These are phyloP conservation scores for Metroxylon sagu DNA, from an alignment of 176 grass and related monocot genomes.

Conservation along the genomic window DNA sequence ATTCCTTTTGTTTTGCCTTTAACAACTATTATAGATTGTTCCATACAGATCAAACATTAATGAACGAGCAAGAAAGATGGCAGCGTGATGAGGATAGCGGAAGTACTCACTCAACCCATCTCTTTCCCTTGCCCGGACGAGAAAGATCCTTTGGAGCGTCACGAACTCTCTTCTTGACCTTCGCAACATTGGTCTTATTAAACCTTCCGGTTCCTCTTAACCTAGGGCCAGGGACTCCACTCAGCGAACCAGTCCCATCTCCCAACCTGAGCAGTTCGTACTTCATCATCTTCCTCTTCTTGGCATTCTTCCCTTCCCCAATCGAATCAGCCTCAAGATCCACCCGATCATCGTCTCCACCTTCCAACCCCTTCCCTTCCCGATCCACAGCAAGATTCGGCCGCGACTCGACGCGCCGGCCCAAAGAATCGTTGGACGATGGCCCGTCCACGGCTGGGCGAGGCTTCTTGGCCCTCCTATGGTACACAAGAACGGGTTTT, in stretches of 20 bases:
- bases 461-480: conserved; percentile 13
- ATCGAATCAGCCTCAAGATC: background rate
- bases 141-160: conserved; percentile 32
- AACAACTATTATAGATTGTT: too few species aligned
- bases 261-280: conserved; percentile 44
- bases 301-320: conserved; percentile 1
- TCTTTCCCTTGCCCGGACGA: conserved; percentile 25
- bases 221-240: conserved; percentile 13
- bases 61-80: too few species aligned
- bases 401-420: background rate
- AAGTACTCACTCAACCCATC: conserved; percentile 93
- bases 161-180: conserved; percentile 20
- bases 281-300: conserved; percentile 4
- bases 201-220: conserved; percentile 9
- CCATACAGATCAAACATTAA: too few species aligned
- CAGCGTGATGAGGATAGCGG: background rate
- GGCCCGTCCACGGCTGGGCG: background rate
- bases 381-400: background rate
- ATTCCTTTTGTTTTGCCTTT: too few species aligned
- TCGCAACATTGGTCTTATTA: conserved; percentile 19
- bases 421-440: background rate
- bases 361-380: background rate
- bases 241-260: conserved; percentile 22
- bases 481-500: conserved; percentile 21
- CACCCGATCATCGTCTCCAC: background rate